Evolutionary conservation across 257 asterid genomes (phyloP), one percentile per base, ranked within the genome.

Genomic region (Jacaranda mimosifolia): DNA sequence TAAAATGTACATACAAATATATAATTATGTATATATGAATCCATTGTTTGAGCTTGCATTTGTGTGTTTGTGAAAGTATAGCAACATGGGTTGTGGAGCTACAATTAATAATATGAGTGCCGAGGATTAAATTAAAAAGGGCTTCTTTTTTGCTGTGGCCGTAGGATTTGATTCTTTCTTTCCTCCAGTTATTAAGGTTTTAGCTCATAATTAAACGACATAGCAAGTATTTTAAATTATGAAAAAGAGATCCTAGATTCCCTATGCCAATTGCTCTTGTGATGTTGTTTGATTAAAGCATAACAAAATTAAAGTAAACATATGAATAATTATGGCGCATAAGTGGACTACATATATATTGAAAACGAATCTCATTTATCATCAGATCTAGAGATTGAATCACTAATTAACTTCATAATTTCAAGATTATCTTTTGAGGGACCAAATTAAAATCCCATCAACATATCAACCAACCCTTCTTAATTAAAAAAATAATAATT

Each of bases 11-110:
- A 38, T 11, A 3, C 3, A 12, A 6, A 51, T 14, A 13, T 51
- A 15, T 4, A 13, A 1, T 51, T 3, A 14, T 51, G 3, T 7
- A 7, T 60, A 21, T 60, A 13, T 32, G 15, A 15, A 35, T 35
- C 45, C 68, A 62, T 39, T 1, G 15, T 58, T 62, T 9, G 18
- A 11, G 68, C 5, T 62, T 62, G 62, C 49, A 14, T 63, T 63
- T 15, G 18, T 63, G 49, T 38, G 21, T 39, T 63, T 35, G 69
- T 63, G 9, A 39, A 36, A 63, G 69, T 38, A 32, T 49, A 48
- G 73, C 71, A 66, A 66, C 71, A 66, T 66, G 71, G 55, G 26
- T 36, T 42, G 55, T 43, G 59, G 72, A 66, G 42, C 57, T 59
- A 21, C 38, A 59, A 7, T 26, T 59, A 59, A 26, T 26, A 0